Evolutionary conservation across 495 filamentous ascomycete species (phyloP).

Genomic region (Stereocaulon alpinum): DNA sequence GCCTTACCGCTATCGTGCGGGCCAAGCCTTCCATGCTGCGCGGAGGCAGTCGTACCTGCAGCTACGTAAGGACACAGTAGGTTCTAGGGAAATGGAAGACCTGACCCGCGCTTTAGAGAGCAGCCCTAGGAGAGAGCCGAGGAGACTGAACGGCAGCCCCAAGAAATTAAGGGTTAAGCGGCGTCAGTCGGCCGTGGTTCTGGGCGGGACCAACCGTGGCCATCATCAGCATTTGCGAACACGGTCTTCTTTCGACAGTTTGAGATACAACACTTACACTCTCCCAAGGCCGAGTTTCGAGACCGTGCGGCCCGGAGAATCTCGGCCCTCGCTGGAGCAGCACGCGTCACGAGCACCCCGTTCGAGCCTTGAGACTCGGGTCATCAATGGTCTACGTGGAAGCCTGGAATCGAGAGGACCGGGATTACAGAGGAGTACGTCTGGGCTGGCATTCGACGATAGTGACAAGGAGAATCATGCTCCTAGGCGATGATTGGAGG

Average conservation of each 20-base stretch:
- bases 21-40: slow-evolving; percentile 24
- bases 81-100: slow-evolving; percentile 14
- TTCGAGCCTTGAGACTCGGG: slow-evolving; percentile 10
- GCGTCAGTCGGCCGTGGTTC: slow-evolving; percentile 11
- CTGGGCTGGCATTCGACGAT: slow-evolving; percentile 19
- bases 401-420: slow-evolving; percentile 9
- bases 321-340: background rate
- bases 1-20: slow-evolving; percentile 19
- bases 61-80: slow-evolving; percentile 11
- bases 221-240: background rate
- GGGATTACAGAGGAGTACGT: slow-evolving; percentile 20
- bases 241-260: slow-evolving; percentile 13
- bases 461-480: slow-evolving; percentile 7
- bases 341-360: slow-evolving; percentile 6
- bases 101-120: slow-evolving; percentile 17
- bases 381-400: slow-evolving; percentile 1
- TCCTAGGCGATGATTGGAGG: background rate
- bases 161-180: slow-evolving; percentile 8
- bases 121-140: slow-evolving; percentile 15
- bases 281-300: slow-evolving; percentile 9
- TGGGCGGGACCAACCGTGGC: slow-evolving; percentile 2
- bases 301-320: background rate
- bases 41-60: slow-evolving; percentile 18
- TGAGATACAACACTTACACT: slow-evolving; percentile 3
- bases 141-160: background rate